Evolutionary conservation across 179 eudicot species (phyloP).

Genomic region (Dionaea muscipula): DNA sequence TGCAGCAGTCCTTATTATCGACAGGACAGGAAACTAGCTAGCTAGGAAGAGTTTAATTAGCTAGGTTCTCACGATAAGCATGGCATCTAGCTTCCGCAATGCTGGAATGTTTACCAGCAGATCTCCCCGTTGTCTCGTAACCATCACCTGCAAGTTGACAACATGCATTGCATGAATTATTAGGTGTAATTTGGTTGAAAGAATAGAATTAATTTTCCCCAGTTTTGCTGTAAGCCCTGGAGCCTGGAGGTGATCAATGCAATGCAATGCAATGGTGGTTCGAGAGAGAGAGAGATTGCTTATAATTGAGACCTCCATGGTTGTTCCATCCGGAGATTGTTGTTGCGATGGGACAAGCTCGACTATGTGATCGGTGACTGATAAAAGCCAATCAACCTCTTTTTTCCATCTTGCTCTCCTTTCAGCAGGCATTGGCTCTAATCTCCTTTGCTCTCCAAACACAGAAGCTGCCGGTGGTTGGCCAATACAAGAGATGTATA

Average conservation of each 20-base stretch:
- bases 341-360: constrained; percentile 85
- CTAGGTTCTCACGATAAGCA: constrained; percentile 71
- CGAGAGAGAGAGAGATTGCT: not conserved
- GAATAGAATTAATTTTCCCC: too few relatives aligned
- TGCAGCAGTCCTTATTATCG: too few relatives aligned
- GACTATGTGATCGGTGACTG: constrained; percentile 85
- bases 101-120: constrained; percentile 70
- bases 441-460: constrained; percentile 55
- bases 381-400: constrained; percentile 73
- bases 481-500: not conserved
- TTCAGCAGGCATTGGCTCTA: constrained; percentile 65
- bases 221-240: too few relatives aligned
- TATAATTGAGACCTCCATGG: constrained; percentile 58
- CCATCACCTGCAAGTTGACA: constrained; percentile 50
- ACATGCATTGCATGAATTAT: too few relatives aligned
- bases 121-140: constrained; percentile 67
- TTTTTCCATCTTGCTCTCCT: constrained; percentile 72
- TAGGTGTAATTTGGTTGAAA: too few relatives aligned
- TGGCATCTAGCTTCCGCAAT: constrained; percentile 65
- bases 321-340: constrained; percentile 48
- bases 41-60: not conserved
- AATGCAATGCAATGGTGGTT: not conserved
- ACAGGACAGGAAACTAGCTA: not conserved
- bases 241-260: not conserved
- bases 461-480: constrained; percentile 43